phyloP scores from a whole-genome alignment of 768 basidiomycete genomes.

The Lactarius sanguifluus region DNA sequence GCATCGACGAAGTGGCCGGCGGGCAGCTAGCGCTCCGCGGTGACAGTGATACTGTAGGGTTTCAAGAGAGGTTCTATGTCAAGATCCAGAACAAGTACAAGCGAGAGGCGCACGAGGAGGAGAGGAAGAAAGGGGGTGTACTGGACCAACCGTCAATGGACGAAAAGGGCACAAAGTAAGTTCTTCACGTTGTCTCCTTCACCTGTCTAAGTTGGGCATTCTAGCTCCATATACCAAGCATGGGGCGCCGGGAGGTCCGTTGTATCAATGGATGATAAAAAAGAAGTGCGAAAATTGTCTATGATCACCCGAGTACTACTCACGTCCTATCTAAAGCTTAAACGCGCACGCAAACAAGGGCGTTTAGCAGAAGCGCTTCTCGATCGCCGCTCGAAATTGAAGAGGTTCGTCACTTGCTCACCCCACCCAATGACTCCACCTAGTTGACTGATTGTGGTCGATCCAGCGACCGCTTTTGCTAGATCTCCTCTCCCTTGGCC shows the following conservation, averaged over 20 bases:
- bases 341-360: conserved; percentile 75
- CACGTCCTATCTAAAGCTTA: conserved; percentile 50
- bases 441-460: conserved; percentile 21
- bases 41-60: conserved; percentile 84
- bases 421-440: conserved; percentile 13
- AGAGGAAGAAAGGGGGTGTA: conserved; percentile 50
- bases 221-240: conserved; percentile 70
- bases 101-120: conserved; percentile 65
- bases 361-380: conserved; percentile 77
- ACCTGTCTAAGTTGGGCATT: conserved; percentile 14
- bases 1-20: conserved; percentile 84
- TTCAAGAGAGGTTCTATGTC: conserved; percentile 83
- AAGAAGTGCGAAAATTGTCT: conserved; percentile 51
- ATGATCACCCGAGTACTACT: conserved; percentile 4
- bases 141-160: conserved; percentile 47
- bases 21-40: conserved; percentile 75
- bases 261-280: conserved; percentile 67
- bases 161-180: conserved; percentile 74
- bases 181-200: conserved; percentile 25
- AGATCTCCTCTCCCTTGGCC: conserved; percentile 17
- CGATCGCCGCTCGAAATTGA: conserved; percentile 78
- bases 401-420: conserved; percentile 52
- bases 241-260: conserved; percentile 83
- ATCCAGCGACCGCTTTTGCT: conserved; percentile 49
- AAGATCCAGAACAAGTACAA: conserved; percentile 90